Conservation (phyloP, 495 filamentous ascomycete genomes). For the Aspergillus leporis region DNA sequence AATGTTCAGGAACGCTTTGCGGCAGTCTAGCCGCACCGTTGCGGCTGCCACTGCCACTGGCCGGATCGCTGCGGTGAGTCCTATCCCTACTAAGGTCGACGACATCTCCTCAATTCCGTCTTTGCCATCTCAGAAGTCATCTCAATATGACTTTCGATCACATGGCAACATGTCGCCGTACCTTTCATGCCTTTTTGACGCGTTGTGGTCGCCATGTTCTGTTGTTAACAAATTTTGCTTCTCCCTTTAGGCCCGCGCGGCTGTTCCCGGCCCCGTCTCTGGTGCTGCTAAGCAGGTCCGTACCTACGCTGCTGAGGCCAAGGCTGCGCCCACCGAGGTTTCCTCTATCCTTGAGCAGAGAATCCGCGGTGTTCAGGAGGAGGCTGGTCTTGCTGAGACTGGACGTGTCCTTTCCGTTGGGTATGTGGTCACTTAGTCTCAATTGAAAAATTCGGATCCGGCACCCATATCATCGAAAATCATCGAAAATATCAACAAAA, state of each 20-base stretch:
- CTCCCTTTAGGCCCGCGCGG: conserved; percentile 72
- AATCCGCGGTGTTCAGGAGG: conserved; percentile 96
- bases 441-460: conserved; percentile 40
- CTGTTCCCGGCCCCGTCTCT: conserved; percentile 73
- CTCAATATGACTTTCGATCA: conserved; percentile 41
- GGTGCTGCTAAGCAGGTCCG: conserved; percentile 75
- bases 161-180: conserved; percentile 27
- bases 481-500: conserved; percentile 16
- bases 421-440: conserved; percentile 61
- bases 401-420: conserved; percentile 98
- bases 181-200: conserved; percentile 26
- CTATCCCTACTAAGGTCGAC: conserved; percentile 33
- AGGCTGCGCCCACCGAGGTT: conserved; percentile 95
- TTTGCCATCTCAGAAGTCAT: conserved; percentile 41
- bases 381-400: conserved; percentile 94
- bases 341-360: conserved; percentile 99
- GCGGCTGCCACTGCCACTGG: conserved; percentile 87
- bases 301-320: conserved; percentile 89
- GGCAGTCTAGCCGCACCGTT: conserved; percentile 91
- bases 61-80: conserved; percentile 91
- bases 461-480: conserved; percentile 31
- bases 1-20: conserved; percentile 98
- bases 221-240: conserved; percentile 51
- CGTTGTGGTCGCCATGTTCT: conserved; percentile 30
- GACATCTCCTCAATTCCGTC: conserved; percentile 24